Evolutionary conservation across 2,329 filamentous ascomycete species (phyloP).

Genomic region (Corinectria fuckeliana): DNA sequence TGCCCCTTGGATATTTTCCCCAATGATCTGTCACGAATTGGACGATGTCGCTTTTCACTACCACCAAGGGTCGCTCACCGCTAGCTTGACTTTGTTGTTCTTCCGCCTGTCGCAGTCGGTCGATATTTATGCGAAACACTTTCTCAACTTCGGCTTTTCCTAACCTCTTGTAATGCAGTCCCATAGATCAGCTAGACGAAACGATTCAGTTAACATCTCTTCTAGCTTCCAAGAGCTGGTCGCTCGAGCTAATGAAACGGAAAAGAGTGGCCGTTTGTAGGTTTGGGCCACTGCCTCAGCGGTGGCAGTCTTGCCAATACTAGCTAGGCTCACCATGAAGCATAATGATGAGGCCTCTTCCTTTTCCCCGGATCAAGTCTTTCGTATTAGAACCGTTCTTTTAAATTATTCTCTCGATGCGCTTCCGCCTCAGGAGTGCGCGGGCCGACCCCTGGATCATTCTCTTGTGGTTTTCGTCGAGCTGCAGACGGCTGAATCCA

Average conservation of each 20-base stretch:
- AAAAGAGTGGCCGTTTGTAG: background rate
- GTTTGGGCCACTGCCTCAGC: slow-evolving; percentile 1
- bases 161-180: slow-evolving; percentile 10
- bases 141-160: background rate
- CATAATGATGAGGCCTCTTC: slow-evolving; percentile 1
- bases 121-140: slow-evolving; percentile 8
- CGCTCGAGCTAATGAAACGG: background rate
- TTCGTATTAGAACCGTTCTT: background rate
- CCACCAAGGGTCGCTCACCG: background rate
- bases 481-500: background rate
- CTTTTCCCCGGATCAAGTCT: slow-evolving; percentile 11
- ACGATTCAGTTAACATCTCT: background rate
- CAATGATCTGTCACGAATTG: slow-evolving; percentile 3
- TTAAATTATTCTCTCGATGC: background rate
- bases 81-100: background rate
- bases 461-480: background rate
- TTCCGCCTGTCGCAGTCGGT: background rate
- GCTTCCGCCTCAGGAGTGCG: background rate
- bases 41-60: background rate
- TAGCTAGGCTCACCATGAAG: slow-evolving; percentile 5
- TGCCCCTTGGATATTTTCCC: background rate
- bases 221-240: background rate
- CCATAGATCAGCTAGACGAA: background rate
- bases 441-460: background rate
- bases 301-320: slow-evolving; percentile 3